These are phyloP conservation scores for Tricholoma flavovirens DNA, from an alignment of 768 basidiomycete species.

Conservation along the genomic window DNA sequence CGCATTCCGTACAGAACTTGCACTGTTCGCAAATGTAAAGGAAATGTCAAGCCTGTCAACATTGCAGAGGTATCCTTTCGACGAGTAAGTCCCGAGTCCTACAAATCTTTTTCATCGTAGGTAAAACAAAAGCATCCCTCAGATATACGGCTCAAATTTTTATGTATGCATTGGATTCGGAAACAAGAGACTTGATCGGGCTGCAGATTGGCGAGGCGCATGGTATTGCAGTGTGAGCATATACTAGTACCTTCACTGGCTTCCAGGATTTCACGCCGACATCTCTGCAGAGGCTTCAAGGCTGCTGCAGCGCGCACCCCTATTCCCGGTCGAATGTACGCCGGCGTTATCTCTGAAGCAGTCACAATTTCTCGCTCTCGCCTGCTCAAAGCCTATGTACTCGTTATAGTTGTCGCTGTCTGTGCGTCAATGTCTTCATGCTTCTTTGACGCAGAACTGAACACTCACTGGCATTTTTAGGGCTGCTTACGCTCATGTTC, in stretches of 20 bases:
- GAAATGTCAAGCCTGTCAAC: not conserved
- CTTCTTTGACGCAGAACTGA: too few species aligned
- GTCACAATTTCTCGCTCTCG: not conserved
- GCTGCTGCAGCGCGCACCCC: not conserved
- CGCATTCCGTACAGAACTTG: not conserved
- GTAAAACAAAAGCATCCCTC: not conserved
- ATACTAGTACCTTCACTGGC: not conserved
- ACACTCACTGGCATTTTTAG: too few species aligned
- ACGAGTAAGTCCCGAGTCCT: not conserved
- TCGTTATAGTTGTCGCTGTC: not conserved
- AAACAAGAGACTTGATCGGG: not conserved
- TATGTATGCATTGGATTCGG: not conserved
- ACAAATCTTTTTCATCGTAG: not conserved
- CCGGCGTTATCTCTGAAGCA: not conserved
- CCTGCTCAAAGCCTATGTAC: not conserved
- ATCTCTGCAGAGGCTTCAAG: not conserved
- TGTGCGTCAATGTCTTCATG: not conserved
- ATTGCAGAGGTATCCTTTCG: not conserved
- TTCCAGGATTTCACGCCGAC: not conserved
- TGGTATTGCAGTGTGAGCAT: not conserved
- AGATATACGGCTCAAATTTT: not conserved
- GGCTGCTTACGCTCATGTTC: too few species aligned
- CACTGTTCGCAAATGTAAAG: not conserved
- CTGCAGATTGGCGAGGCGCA: not conserved
- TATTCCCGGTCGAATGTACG: not conserved